Conservation (phyloP, 768 basidiomycete species). For the Termitomyces sp. region DNA sequence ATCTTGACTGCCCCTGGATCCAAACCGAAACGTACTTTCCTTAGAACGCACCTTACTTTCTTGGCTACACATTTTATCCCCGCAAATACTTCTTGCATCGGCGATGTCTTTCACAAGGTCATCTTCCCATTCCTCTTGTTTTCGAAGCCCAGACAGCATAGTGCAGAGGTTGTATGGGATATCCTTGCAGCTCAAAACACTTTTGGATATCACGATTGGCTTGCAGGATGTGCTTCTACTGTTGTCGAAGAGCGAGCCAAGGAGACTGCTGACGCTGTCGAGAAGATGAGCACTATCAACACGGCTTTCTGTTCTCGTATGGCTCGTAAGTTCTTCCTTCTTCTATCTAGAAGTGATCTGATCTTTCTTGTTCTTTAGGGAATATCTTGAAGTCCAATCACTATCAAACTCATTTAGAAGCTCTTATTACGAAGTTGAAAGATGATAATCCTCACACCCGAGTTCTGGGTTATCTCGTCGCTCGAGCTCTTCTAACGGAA, state of each 20-base stretch:
- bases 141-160: constrained; percentile 66
- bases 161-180: constrained; percentile 66
- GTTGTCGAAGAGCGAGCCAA: constrained; percentile 29
- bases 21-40: constrained; percentile 44
- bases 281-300: constrained; percentile 50
- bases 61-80: constrained; percentile 41
- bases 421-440: constrained; percentile 46
- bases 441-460: constrained; percentile 46
- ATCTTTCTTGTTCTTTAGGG: constrained; percentile 30
- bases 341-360: not conserved
- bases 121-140: constrained; percentile 74
- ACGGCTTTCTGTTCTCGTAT: constrained; percentile 50
- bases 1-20: constrained; percentile 29
- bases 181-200: constrained; percentile 28
- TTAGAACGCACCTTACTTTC: constrained; percentile 56
- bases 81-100: constrained; percentile 18
- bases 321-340: constrained; percentile 45
- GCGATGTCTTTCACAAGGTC: constrained; percentile 40
- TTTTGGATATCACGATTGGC: constrained; percentile 33
- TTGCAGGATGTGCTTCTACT: constrained; percentile 48
- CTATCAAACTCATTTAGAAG: constrained; percentile 34
- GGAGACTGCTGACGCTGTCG: constrained; percentile 24
- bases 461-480: constrained; percentile 54
- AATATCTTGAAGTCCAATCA: constrained; percentile 55
- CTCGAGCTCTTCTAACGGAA: constrained; percentile 52